Evolutionary conservation across 441 rosid species (phyloP).

Genomic region (Macaranga tanarius): DNA sequence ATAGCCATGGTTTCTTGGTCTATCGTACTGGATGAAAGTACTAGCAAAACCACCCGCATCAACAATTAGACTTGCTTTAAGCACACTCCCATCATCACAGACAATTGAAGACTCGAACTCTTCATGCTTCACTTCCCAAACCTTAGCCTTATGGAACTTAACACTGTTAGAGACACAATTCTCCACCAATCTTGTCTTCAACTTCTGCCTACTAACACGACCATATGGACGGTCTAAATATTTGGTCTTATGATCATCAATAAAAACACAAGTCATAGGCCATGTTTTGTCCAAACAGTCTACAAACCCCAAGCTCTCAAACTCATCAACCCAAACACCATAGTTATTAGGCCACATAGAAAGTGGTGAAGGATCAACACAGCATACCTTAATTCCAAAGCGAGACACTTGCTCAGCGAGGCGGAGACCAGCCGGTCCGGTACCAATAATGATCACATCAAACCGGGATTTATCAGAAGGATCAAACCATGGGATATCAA

Average conservation of each 20-base stretch:
- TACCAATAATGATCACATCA: constrained; percentile 56
- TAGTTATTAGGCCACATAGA: constrained; percentile 62
- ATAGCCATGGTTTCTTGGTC: constrained; percentile 59
- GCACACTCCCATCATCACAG: constrained; percentile 54
- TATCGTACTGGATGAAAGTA: constrained; percentile 44
- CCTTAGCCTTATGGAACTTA: constrained; percentile 53
- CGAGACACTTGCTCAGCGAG: constrained; percentile 58
- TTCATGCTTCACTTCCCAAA: constrained; percentile 53
- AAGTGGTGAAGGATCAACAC: constrained; percentile 68
- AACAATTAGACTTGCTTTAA: constrained; percentile 52
- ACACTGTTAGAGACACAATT: constrained; percentile 47
- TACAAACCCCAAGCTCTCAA: constrained; percentile 48
- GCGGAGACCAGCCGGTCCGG: constrained; percentile 71
- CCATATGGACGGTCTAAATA: constrained; percentile 59
- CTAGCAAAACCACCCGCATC: constrained; percentile 64
- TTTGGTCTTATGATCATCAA: constrained; percentile 48
- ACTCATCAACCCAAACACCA: constrained; percentile 80
- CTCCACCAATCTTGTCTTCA: constrained; percentile 50
- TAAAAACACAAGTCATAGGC: constrained; percentile 50
- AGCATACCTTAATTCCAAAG: constrained; percentile 60
- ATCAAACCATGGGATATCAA: constrained; percentile 42
- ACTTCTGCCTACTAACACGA: constrained; percentile 47
- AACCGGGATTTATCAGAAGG: constrained; percentile 36
- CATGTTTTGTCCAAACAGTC: constrained; percentile 61
- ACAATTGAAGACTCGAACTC: constrained; percentile 48